Percentiles rank a stretch among this genome's conserved stretches.
Evolutionary conservation across 495 filamentous ascomycete genomes (phyloP).

Genomic region (Aspergillus coremiiformis): DNA sequence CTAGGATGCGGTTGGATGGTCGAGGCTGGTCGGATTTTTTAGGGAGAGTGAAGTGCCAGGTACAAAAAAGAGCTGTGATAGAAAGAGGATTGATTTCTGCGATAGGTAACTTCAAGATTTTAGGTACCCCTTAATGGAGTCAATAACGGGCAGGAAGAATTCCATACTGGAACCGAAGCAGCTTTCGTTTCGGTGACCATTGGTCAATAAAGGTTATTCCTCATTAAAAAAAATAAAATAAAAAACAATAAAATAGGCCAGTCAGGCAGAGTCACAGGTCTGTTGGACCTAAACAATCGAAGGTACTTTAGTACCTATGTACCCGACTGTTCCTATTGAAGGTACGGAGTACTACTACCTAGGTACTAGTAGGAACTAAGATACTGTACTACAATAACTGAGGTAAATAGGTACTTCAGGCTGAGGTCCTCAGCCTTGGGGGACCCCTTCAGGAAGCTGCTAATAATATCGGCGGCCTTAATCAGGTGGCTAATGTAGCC

Average conservation of each 20-base stretch:
- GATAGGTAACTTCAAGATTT: background rate
- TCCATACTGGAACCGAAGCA: too few relatives aligned
- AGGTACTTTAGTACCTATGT: too few relatives aligned
- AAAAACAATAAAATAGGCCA: too few relatives aligned
- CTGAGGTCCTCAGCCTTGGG: background rate
- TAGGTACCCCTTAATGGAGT: background rate
- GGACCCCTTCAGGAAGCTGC: background rate
- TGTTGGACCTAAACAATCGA: too few relatives aligned
- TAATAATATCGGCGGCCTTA: conserved; percentile 5
- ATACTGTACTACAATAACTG: too few relatives aligned
- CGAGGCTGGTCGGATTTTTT: background rate
- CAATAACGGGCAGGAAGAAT: background rate
- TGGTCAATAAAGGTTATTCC: too few relatives aligned
- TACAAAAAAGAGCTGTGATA: background rate
- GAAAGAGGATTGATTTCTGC: background rate
- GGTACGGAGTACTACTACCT: too few relatives aligned
- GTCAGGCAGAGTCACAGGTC: too few relatives aligned
- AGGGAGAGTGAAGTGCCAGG: background rate
- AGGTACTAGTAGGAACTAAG: too few relatives aligned
- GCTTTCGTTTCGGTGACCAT: too few relatives aligned
- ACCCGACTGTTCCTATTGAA: too few relatives aligned
- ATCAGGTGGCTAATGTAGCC: conserved; percentile 6
- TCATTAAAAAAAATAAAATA: background rate
- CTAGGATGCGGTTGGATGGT: background rate
- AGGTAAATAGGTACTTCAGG: background rate